Evolutionary conservation across 176 grass and related monocot species (phyloP).

Genomic region (Oryza australiensis): DNA sequence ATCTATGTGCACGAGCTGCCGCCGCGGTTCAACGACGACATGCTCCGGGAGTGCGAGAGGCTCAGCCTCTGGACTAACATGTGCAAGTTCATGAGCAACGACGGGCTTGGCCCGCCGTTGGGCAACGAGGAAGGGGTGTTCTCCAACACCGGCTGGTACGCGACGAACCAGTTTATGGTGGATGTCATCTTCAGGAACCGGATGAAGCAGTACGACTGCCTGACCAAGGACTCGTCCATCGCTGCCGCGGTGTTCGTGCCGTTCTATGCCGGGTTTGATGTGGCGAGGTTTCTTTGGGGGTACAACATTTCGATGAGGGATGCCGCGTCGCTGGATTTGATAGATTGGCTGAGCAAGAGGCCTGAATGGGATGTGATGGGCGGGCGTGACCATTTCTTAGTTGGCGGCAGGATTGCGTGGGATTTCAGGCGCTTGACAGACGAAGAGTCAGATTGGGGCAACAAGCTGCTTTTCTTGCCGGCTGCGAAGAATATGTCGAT

Average conservation of each 20-base stretch:
- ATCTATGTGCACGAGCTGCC: slow-evolving; percentile 96
- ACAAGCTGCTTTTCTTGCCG: slow-evolving; percentile 84
- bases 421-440: slow-evolving; percentile 90
- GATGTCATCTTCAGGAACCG: slow-evolving; percentile 94
- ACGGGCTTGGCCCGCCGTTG: slow-evolving; percentile 74
- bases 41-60: slow-evolving; percentile 78
- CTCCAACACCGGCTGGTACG: slow-evolving; percentile 89
- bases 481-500: slow-evolving; percentile 94
- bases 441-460: slow-evolving; percentile 78
- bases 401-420: slow-evolving; percentile 91
- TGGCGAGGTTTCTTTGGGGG: slow-evolving; percentile 88
- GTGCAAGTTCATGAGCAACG: slow-evolving; percentile 96
- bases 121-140: slow-evolving; percentile 77
- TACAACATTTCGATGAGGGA: slow-evolving; percentile 77
- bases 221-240: slow-evolving; percentile 76
- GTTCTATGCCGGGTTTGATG: slow-evolving; percentile 91
- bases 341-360: slow-evolving; percentile 78
- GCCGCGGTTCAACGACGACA: slow-evolving; percentile 90
- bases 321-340: slow-evolving; percentile 80
- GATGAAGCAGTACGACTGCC: slow-evolving; percentile 98
- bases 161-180: slow-evolving; percentile 86
- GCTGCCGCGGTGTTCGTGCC: slow-evolving; percentile 94
- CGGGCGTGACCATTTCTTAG: slow-evolving; percentile 91
- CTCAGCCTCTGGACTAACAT: slow-evolving; percentile 92
- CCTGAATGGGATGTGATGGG: slow-evolving; percentile 92